These are phyloP conservation scores for Camptophora hylomeconis DNA, from an alignment of 2,329 filamentous ascomycete species.

Conservation along the genomic window DNA sequence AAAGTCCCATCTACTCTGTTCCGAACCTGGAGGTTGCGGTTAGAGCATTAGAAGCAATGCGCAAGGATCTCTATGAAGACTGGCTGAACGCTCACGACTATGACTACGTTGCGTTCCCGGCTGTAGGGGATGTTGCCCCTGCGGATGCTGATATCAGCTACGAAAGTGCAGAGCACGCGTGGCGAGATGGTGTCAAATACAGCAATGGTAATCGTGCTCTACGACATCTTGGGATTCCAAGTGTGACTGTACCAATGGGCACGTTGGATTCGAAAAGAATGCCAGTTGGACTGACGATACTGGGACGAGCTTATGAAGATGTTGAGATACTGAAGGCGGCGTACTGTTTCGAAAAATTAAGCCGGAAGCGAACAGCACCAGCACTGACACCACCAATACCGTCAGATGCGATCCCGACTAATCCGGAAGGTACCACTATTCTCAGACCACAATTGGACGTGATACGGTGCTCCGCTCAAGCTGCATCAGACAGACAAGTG, in stretches of 20 bases:
- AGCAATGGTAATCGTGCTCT: slow-evolving; percentile 33
- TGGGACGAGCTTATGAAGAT: slow-evolving; percentile 18
- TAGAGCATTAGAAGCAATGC: slow-evolving; percentile 7
- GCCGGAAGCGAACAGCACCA: slow-evolving; percentile 5
- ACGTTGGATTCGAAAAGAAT: slow-evolving; percentile 15
- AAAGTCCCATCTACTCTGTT: slow-evolving; percentile 6
- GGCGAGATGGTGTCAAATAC: slow-evolving; percentile 38
- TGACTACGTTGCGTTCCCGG: slow-evolving; percentile 35
- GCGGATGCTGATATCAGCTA: slow-evolving; percentile 32
- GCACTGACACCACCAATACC: slow-evolving; percentile 6
- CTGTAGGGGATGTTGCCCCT: slow-evolving; percentile 36
- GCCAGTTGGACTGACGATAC: slow-evolving; percentile 20
- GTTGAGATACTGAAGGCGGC: slow-evolving; percentile 15
- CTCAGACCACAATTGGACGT: too few relatives aligned
- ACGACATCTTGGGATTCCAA: slow-evolving; percentile 19
- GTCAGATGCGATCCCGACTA: slow-evolving; percentile 4
- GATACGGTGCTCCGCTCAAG: too few relatives aligned
- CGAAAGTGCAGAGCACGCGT: slow-evolving; percentile 21
- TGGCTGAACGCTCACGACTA: slow-evolving; percentile 30
- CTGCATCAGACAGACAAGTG: too few relatives aligned
- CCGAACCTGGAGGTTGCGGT: slow-evolving; percentile 5
- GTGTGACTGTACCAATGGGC: slow-evolving; percentile 20
- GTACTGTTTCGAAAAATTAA: slow-evolving; percentile 16
- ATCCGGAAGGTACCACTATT: too few relatives aligned
- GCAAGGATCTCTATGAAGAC: slow-evolving; percentile 24